Base-by-base conservation (phyloP, 768 basidiomycete species). In the Kockovaella imperatae region DNA sequence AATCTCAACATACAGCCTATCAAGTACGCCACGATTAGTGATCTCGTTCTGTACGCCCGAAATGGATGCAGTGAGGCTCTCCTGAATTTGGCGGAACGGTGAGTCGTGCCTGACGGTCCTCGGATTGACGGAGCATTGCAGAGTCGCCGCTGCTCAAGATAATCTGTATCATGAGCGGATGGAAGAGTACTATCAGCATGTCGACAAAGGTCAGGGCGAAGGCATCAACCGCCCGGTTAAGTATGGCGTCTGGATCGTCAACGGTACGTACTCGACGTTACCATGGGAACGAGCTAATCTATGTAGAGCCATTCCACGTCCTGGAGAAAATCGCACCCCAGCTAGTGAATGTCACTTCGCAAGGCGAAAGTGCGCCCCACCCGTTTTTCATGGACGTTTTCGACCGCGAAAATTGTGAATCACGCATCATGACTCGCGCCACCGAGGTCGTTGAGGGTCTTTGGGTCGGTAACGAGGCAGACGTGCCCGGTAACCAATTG, bases 21-120 rank as follows among this genome's bases (percentile, higher is more conserved):
- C 53, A 72, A 72, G 47, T 72, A 72, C 47, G 58, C 69, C 1
- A 70, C 68, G 15, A 61, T 72, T 40, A 66, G 67, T n/a, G 70
- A 72, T 52, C 52, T 72, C 39, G 49, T 70, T 21, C 29, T 70
- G 15, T 70, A 68, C 35, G 56, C 60, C n/a, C 64, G 57, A 35
- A 35, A 48, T 23, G 65, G 65, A 1, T 56, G 56, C 1, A 55
- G 58, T 18, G 38, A 62, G 38, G 67, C 62, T 0, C 53, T 67
- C 5, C 41, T 71, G 28, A 53, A 62, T 17, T 54, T 68, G 21
- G 71, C 68, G 17, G 59, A 66, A 45, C 59, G 53, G 59, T 63
- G 35, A 49, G 53, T 45, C 7, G 8, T 11, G 4, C 17, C 8
- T 15, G 18, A 21, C 21, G 20, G 10, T 17, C 20, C 6, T 26